These are phyloP conservation scores for Claviceps purpurea DNA, from an alignment of 2,329 filamentous ascomycete genomes.

Conservation along the genomic window DNA sequence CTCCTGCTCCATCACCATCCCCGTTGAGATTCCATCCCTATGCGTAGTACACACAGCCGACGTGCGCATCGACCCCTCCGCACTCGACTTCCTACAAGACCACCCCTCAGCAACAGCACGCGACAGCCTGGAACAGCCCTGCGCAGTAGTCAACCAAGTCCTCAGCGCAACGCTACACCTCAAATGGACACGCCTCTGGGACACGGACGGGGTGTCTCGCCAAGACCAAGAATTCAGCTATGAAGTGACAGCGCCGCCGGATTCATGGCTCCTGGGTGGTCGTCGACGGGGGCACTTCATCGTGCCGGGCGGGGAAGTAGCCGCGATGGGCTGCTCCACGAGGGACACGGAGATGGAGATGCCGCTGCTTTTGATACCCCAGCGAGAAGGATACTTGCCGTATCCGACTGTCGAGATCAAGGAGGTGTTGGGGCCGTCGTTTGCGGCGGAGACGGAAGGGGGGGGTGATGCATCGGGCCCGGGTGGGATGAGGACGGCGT, in stretches of 20 bases:
- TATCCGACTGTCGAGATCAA: conserved; percentile 70
- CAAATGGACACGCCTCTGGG: conserved; percentile 50
- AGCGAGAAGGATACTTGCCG: conserved; percentile 64
- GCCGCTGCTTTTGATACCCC: conserved; percentile 63
- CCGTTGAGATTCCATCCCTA: conserved; percentile 77
- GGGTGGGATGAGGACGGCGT: conserved; percentile 23
- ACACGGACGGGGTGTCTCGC: conserved; percentile 28
- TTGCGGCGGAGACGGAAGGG: conserved; percentile 8
- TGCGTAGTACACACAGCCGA: conserved; percentile 72
- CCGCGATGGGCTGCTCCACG: conserved; percentile 29
- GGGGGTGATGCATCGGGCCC: not conserved
- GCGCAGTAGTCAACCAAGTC: conserved; percentile 42
- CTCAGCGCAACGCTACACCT: conserved; percentile 48
- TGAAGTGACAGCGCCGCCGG: conserved; percentile 60
- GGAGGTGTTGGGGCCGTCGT: conserved; percentile 28
- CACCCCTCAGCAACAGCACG: not conserved
- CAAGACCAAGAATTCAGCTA: conserved; percentile 64
- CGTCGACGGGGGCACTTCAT: conserved; percentile 67
- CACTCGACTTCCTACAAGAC: conserved; percentile 17
- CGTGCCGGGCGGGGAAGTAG: conserved; percentile 29
- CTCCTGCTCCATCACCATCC: conserved; percentile 61
- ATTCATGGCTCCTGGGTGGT: conserved; percentile 77
- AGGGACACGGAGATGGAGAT: conserved; percentile 44
- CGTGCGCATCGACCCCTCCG: conserved; percentile 36
- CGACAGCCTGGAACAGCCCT: no score